Base-by-base conservation (phyloP, 2,329 filamentous ascomycete genomes). In the Intubia oerlemansii region DNA sequence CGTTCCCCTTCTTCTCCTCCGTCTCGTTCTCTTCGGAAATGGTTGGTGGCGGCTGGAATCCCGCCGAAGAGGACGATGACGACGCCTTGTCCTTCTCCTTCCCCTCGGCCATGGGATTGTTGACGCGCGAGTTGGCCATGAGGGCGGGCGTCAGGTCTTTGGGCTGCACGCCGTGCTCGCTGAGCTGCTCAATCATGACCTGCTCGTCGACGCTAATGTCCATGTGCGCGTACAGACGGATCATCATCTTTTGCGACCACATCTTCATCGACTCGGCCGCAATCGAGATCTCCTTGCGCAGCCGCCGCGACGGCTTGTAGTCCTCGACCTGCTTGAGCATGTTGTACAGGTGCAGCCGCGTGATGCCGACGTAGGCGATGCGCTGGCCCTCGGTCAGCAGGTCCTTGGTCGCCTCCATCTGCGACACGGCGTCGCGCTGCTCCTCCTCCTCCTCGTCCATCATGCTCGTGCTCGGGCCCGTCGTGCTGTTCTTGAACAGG, bases 211-310 rank as follows among this genome's bases (percentile, higher is more conserved):
- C 59, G 43, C 73, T 82, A 42, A 98, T 90, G 34, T 98, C 88
- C 88, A 98, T 98, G 50, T 98, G 88, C 10, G 69, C 58, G 48
- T 95, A 98, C 10, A 98, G 49, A 15, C 85, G 70, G 34, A 93
- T 70, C 84, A 98, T 98, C 64, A 92, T 91, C 54, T 90, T 90
- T 48, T 98, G 88, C 32, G 78, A 72, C 85, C 85, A 98, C 77
- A 93, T 93, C 49, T 76, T 76, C 54, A 79, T 74, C 20, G 72
- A 66, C 48, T 93, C 88, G 9, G 70, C 55, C 1, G 77, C 67
- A 35, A 74, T 54, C 17, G 66, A 60, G 9, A 82, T 47, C 24
- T 70, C 56, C 47, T 85, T 93, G 2, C 67, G 63, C 24, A 59
- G 64, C 24, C 59, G 64, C 41, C 62, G 79, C 3, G 53, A 51